Evolutionary conservation across 1,284 basidiomycete genomes (phyloP).

Genomic region (Malassezia caprae): DNA sequence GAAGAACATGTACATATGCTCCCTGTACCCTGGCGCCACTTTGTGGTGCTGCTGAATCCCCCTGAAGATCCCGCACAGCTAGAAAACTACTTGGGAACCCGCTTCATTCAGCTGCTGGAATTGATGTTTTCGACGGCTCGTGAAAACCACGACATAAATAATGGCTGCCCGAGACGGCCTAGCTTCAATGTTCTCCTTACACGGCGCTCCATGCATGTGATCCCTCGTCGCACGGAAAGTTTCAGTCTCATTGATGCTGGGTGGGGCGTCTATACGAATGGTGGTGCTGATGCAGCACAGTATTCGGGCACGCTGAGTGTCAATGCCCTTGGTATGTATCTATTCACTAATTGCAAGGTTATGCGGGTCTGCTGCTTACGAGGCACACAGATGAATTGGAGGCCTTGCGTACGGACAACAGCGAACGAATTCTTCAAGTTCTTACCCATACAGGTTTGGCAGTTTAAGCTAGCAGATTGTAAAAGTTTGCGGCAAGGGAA

Average conservation of each 20-base stretch:
- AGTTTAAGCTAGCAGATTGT: neutral
- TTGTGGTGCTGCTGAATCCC: constrained; percentile 31
- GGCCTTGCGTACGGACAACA: constrained; percentile 14
- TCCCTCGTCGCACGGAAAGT: constrained; percentile 33
- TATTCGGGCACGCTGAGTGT: constrained; percentile 24
- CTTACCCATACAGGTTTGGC: constrained; percentile 2
- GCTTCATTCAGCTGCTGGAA: constrained; percentile 36
- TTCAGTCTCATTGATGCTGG: constrained; percentile 17
- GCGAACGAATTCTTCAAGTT: constrained; percentile 9
- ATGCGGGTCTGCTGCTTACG: constrained; percentile 38
- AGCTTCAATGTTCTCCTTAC: constrained; percentile 43
- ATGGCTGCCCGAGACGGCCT: constrained; percentile 12
- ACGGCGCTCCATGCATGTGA: constrained; percentile 36
- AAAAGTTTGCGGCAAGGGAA: constrained; percentile 5
- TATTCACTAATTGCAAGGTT: constrained; percentile 13
- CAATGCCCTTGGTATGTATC: constrained; percentile 29
- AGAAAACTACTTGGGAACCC: constrained; percentile 30
- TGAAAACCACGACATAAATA: neutral
- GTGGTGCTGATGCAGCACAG: constrained; percentile 1
- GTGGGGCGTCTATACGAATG: constrained; percentile 11
- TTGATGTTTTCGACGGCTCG: constrained; percentile 26
- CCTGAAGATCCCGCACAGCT: constrained; percentile 10
- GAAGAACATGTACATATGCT: constrained; percentile 30
- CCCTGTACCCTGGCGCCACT: constrained; percentile 44
- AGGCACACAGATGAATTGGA: constrained; percentile 25